Evolutionary conservation across 129 eudicot genomes (phyloP).

Genomic region (Helianthus tuberosus): DNA sequence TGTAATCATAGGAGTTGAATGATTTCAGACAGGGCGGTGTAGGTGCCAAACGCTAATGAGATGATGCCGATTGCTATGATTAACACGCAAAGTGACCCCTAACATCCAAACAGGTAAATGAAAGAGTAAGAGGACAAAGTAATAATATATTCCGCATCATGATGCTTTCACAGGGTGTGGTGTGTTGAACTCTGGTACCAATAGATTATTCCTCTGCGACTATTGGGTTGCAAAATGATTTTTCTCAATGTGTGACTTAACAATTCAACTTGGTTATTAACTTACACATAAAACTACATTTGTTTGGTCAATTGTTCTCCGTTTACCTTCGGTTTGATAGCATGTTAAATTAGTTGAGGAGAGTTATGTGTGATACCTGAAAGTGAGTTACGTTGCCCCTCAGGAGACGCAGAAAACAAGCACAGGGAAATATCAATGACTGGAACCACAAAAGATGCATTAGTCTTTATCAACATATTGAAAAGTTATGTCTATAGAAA

Average conservation of each 20-base stretch:
- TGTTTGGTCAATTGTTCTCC: too few relatives aligned
- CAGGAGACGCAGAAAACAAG: conserved; percentile 67
- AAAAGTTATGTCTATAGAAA: neutral
- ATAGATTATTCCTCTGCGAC: too few relatives aligned
- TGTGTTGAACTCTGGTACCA: too few relatives aligned
- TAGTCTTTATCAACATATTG: neutral
- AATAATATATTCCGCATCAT: neutral
- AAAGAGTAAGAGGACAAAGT: neutral
- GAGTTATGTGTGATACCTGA: conserved; percentile 50
- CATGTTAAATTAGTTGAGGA: neutral
- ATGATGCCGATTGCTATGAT: conserved; percentile 52
- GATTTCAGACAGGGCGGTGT: conserved; percentile 55
- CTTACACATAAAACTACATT: too few relatives aligned
- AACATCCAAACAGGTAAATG: conserved; percentile 14
- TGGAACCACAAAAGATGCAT: conserved; percentile 28
- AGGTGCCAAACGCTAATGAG: conserved; percentile 63
- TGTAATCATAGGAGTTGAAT: conserved; percentile 35
- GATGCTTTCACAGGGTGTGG: neutral
- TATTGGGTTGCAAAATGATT: too few relatives aligned
- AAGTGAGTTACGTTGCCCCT: conserved; percentile 47
- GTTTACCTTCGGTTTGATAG: neutral
- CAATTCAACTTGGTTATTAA: too few relatives aligned
- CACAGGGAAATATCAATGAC: conserved; percentile 87
- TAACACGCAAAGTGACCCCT: conserved; percentile 49
- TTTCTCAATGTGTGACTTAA: too few relatives aligned